These are phyloP conservation scores for Penicillium expansum DNA, from an alignment of 2,329 filamentous ascomycete species.

Conservation along the genomic window DNA sequence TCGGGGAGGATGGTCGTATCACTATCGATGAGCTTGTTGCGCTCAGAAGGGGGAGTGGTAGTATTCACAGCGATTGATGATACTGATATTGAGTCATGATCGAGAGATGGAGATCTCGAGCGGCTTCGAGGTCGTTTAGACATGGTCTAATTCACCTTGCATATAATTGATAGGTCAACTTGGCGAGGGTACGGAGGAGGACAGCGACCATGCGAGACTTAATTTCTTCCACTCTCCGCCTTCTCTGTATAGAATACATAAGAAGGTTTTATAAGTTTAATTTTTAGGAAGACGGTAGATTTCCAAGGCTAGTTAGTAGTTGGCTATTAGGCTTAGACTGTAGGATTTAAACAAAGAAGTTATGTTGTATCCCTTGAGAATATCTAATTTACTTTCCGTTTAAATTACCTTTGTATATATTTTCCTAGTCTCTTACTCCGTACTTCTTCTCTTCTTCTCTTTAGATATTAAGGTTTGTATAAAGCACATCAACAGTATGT, in stretches of 20 bases:
- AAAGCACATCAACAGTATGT: too few relatives aligned
- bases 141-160: slow-evolving; percentile 44
- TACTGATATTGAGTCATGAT: slow-evolving; percentile 23
- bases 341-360: not conserved
- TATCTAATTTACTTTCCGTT: not conserved
- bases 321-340: not conserved
- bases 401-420: not conserved
- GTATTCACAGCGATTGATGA: slow-evolving; percentile 29
- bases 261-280: not conserved
- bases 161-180: slow-evolving; percentile 24
- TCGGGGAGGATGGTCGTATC: slow-evolving; percentile 45
- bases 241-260: not conserved
- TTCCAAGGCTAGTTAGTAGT: not conserved
- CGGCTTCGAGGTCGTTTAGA: slow-evolving; percentile 59
- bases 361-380: not conserved
- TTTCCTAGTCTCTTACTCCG: too few relatives aligned
- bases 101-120: slow-evolving; percentile 45
- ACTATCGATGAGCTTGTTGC: slow-evolving; percentile 60
- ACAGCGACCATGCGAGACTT: slow-evolving; percentile 2
- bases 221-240: not conserved
- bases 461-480: too few relatives aligned
- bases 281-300: not conserved
- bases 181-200: slow-evolving; percentile 10
- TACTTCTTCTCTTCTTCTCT: too few relatives aligned
- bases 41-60: slow-evolving; percentile 19